Base-by-base conservation (phyloP, 257 asterid genomes). In the Solanum chilense region DNA sequence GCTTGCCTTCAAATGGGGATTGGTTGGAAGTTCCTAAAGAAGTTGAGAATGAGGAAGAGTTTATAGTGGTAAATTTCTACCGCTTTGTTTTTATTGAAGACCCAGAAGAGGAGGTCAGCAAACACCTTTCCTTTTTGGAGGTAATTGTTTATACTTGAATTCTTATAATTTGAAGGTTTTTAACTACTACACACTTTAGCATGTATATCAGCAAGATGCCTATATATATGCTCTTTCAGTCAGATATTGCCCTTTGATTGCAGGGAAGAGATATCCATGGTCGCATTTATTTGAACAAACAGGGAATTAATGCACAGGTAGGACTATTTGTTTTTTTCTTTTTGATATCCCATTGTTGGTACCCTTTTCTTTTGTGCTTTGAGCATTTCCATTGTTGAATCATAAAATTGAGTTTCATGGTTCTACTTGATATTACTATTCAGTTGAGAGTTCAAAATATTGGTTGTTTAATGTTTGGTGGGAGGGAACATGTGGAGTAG, bases 241-340 rank as follows among this genome's bases (percentile, higher is more conserved):
- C 88, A 44, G 49, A 42, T 47, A 37, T 35, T 45, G 15, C 18
- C 44, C 70, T 85, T 47, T 70, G 81, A 44, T 70, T 90, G 23
- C 86, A 97, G 99, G 99, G 95, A 84, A 96, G 92, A 77, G 92
- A 95, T 82, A 88, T 97, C 82, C 97, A 92, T 64, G 99, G 99
- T 15, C 98, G 99, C 66, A 94, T 97, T 89, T 97, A 97, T 92
- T 76, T 97, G 93, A 97, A 94, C 74, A 96, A 95, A 89, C 98
- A 97, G 90, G 99, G 99, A 85, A 94, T 97, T 85, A 97, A 97
- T 78, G 99, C 99, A 7, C 99, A 97, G 98, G 99, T 97, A 89
- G 60, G 88, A 76, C 66, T 37, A 25, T 58, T 68, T 42, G 81
- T 62, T 41, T 80, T 56, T 58, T 68, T 37, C 83, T 62, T 41